These are phyloP conservation scores for Tetrahymena malaccensis DNA, from an alignment of 73 alveolate genomes.

Conservation along the genomic window DNA sequence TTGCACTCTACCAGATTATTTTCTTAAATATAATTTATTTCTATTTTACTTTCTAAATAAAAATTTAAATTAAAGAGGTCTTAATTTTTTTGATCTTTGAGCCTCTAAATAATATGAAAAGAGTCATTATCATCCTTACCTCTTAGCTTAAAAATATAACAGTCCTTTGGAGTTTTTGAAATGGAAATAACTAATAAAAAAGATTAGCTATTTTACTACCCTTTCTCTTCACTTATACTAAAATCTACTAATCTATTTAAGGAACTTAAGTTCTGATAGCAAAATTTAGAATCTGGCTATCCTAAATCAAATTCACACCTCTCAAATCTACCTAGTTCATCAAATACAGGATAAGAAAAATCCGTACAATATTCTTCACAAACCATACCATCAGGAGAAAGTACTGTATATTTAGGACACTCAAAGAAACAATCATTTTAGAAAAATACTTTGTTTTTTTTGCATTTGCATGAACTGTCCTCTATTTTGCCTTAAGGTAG, in stretches of 20 bases:
- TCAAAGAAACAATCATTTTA: background rate
- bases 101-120: background rate
- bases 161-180: background rate
- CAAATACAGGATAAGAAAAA: background rate
- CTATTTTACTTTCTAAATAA: background rate
- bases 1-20: background rate
- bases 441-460: background rate
- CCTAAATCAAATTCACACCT: background rate
- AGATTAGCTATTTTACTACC: background rate
- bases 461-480: background rate
- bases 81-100: background rate
- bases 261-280: background rate
- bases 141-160: background rate
- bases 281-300: background rate
- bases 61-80: background rate
- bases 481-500: background rate
- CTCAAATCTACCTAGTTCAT: background rate
- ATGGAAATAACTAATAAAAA: background rate
- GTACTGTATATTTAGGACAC: background rate
- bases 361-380: background rate
- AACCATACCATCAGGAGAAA: background rate
- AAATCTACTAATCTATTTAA: background rate
- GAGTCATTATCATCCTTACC: background rate
- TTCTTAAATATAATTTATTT: background rate
- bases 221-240: background rate